Evolutionary conservation across 2,329 filamentous ascomycete genomes (phyloP).

Genomic region (Monosporascus sp.): DNA sequence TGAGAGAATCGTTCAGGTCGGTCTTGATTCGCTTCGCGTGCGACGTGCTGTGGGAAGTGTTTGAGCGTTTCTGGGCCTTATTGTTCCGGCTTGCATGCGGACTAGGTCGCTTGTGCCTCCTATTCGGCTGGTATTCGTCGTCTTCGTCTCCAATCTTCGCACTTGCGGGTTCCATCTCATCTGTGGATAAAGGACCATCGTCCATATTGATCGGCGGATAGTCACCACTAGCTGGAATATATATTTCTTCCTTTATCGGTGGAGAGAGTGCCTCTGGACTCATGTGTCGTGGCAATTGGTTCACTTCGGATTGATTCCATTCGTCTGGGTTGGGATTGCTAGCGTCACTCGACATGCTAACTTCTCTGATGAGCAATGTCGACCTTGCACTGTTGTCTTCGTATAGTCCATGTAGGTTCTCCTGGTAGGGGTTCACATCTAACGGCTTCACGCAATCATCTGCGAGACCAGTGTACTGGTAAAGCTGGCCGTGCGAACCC

Average conservation of each 20-base stretch:
- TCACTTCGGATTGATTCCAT: conserved; percentile 10
- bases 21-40: conserved; percentile 21
- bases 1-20: conserved; percentile 8
- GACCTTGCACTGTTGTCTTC: conserved; percentile 19
- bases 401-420: conserved; percentile 21
- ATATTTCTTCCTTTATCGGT: conserved; percentile 21
- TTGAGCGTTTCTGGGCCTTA: conserved; percentile 20
- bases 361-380: conserved; percentile 20
- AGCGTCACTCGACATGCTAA: conserved; percentile 30
- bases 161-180: conserved; percentile 11
- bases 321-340: conserved; percentile 16
- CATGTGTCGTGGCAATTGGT: conserved; percentile 11
- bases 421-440: conserved; percentile 29
- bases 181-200: conserved; percentile 12
- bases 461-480: conserved; percentile 25
- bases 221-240: conserved; percentile 6
- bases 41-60: conserved; percentile 6
- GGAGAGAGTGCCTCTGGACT: conserved; percentile 22
- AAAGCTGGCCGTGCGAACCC: conserved; percentile 19
- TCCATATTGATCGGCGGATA: conserved; percentile 13
- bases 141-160: conserved; percentile 17
- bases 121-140: conserved; percentile 20
- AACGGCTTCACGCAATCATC: conserved; percentile 29
- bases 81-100: conserved; percentile 9
- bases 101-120: conserved; percentile 12